phyloP scores from a whole-genome alignment of 2,329 filamentous ascomycete genomes.

The Xylaria arbuscula region DNA sequence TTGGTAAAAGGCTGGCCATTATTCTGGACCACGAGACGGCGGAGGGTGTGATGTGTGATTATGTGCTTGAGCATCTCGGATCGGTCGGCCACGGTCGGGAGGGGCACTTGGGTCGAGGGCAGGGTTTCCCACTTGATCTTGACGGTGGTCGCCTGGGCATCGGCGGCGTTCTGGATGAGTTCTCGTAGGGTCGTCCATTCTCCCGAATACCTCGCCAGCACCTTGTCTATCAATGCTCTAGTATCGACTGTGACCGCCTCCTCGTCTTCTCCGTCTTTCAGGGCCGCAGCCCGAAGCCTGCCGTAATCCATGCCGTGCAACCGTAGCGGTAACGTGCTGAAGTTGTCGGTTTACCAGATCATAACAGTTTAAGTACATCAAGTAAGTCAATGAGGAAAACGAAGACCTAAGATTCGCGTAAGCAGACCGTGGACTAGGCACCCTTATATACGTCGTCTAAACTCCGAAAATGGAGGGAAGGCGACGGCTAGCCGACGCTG shows the following conservation, averaged over 20 bases:
- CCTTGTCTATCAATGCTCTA: conserved; percentile 95
- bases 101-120: conserved; percentile 81
- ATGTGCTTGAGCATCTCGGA: conserved; percentile 84
- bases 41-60: conserved; percentile 85
- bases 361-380: conserved; percentile 22
- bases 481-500: conserved; percentile 18
- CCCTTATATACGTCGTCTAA: neutral
- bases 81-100: conserved; percentile 71
- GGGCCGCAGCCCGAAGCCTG: conserved; percentile 84
- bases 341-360: conserved; percentile 27
- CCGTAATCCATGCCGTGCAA: conserved; percentile 72
- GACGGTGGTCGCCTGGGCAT: conserved; percentile 90
- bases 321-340: conserved; percentile 19
- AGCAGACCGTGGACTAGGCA: conserved; percentile 1
- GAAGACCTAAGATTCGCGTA: neutral
- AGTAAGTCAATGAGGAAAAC: conserved; percentile 9
- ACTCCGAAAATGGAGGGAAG: neutral
- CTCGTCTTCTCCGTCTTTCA: conserved; percentile 88
- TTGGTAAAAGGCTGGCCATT: conserved; percentile 88
- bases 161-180: conserved; percentile 97
- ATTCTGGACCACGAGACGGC: conserved; percentile 90
- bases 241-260: conserved; percentile 99
- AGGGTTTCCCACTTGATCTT: conserved; percentile 92
- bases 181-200: conserved; percentile 93
- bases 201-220: conserved; percentile 93